Evolutionary conservation across 257 asterid species (phyloP), one percentile per base, ranked within the genome.

Genomic region (Plantago elongata): DNA sequence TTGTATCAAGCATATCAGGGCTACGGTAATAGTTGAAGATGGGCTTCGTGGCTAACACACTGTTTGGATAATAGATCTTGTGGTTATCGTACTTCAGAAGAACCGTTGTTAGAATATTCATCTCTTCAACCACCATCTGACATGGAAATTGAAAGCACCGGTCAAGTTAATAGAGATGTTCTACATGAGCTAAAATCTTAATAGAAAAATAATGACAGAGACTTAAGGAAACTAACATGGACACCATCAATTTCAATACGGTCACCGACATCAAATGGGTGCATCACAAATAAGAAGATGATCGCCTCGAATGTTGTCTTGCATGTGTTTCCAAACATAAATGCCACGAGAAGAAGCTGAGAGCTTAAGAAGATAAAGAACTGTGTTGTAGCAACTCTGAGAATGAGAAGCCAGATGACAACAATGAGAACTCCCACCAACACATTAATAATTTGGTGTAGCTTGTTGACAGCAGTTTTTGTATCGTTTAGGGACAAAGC

Each of bases 191-290:
- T 34, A 34, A 34, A 34, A 34, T 34, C 40, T 4, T 34, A 4
- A 34, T 1, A 34, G 40, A 34, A 34, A 34, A 1, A 34, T 34
- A 34, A 22, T 22, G 27, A 34, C 40, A 34, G 8, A 34, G 40
- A 34, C 40, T 34, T 34, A 6, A 34, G 40, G 40, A 34, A 34
- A 34, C 40, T 62, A 51, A 82, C 84, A 80, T 78, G 83, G 29
- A 72, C 74, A 61, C 87, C 89, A 51, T 79, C 86, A 16, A 84
- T 58, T 69, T 82, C 93, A 64, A 86, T 79, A 18, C 84, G 78
- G 29, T 84, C 93, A 4, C 92, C 88, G 9, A 81, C 91, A 57
- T 84, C 91, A 42, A 67, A 81, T 0, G 91, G 91, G 54, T 84
- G 92, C 72, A 82, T 75, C 40, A 84, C 81, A 55, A 84, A 84